Conservation (phyloP, 2,329 filamentous ascomycete species). For the Colletotrichum neosansevieriae region DNA sequence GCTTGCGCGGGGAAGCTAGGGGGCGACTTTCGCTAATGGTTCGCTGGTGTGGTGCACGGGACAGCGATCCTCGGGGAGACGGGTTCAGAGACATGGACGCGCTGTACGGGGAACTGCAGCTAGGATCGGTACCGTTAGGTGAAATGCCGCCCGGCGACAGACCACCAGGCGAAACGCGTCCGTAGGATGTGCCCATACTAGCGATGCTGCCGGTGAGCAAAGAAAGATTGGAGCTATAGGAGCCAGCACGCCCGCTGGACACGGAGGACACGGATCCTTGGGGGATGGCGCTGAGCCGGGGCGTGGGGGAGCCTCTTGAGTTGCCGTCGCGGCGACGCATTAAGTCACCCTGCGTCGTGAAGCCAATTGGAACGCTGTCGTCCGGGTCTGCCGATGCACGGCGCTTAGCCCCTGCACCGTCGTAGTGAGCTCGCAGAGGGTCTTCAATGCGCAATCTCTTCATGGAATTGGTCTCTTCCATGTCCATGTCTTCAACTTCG, state of each 20-base stretch:
- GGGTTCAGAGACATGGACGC: slow-evolving; percentile 61
- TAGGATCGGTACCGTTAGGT: slow-evolving; percentile 56
- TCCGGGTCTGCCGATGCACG: slow-evolving; percentile 66
- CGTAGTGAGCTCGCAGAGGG: slow-evolving; percentile 50
- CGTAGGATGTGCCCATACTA: slow-evolving; percentile 55
- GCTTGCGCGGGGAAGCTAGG: slow-evolving; percentile 63
- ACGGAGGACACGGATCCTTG: slow-evolving; percentile 60
- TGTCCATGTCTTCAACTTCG: slow-evolving; percentile 61
- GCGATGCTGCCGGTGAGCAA: slow-evolving; percentile 57
- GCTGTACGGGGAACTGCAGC: slow-evolving; percentile 62
- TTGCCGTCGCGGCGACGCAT: slow-evolving; percentile 61
- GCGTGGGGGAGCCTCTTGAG: slow-evolving; percentile 65
- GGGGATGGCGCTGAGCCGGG: slow-evolving; percentile 60
- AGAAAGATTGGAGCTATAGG: slow-evolving; percentile 61
- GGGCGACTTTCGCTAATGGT: slow-evolving; percentile 57
- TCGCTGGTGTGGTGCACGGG: slow-evolving; percentile 58
- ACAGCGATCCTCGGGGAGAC: slow-evolving; percentile 62
- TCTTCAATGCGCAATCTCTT: slow-evolving; percentile 66
- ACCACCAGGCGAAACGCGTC: slow-evolving; percentile 58
- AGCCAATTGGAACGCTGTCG: slow-evolving; percentile 50
- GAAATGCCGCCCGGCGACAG: slow-evolving; percentile 63
- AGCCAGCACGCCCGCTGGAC: slow-evolving; percentile 59
- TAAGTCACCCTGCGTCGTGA: slow-evolving; percentile 55
- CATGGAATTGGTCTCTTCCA: slow-evolving; percentile 63
- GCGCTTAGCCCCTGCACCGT: slow-evolving; percentile 64